Evolutionary conservation across 192 early-diverging fungal species (phyloP).

Genomic region (Coemansia sp.): DNA sequence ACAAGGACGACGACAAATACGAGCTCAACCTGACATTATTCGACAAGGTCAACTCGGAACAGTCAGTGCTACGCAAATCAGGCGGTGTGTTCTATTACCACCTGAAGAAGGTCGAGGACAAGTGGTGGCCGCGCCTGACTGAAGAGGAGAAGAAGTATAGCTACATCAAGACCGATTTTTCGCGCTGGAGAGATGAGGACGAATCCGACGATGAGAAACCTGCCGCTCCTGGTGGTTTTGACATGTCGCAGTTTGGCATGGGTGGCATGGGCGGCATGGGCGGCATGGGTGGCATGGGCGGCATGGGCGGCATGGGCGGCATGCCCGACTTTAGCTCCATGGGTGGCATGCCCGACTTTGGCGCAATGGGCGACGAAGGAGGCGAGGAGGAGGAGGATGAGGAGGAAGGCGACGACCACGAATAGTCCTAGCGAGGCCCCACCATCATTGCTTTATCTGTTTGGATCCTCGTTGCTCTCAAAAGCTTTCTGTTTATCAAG

Average conservation of each 20-base stretch:
- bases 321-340: constrained; percentile 14
- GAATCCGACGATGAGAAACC: constrained; percentile 77
- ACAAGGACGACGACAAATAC: constrained; percentile 62
- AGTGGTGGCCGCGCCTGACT: constrained; percentile 83
- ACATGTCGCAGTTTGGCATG: constrained; percentile 57
- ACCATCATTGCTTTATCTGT: background rate
- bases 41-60: constrained; percentile 67
- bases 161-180: constrained; percentile 89
- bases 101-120: constrained; percentile 68
- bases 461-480: background rate
- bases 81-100: constrained; percentile 62
- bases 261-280: constrained; percentile 54
- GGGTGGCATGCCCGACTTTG: constrained; percentile 5
- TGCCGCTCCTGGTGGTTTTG: constrained; percentile 56
- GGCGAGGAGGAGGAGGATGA: constrained; percentile 12
- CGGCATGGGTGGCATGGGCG: constrained; percentile 20
- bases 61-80: constrained; percentile 59
- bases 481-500: background rate
- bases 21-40: constrained; percentile 70
- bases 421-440: background rate
- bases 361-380: background rate
- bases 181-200: constrained; percentile 87
- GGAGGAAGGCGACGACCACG: background rate
- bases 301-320: constrained; percentile 12
- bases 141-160: constrained; percentile 60